Percentiles rank a stretch among this genome's conserved stretches.
phyloP scores from a whole-genome alignment of 345 rosid species.

The Iberis pinnata region DNA sequence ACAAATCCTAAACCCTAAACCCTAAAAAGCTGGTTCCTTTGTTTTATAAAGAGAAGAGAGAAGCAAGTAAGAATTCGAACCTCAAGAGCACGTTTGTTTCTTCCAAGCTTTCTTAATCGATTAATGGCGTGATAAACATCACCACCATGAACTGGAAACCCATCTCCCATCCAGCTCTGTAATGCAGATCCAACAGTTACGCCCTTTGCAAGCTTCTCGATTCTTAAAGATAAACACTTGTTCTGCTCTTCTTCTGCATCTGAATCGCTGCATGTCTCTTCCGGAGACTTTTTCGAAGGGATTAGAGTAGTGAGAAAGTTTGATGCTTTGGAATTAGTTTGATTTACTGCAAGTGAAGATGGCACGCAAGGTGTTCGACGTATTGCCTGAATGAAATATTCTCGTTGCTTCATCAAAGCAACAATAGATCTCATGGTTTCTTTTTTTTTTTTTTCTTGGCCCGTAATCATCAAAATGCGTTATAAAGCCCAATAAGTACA shows the following conservation, averaged over 20 bases:
- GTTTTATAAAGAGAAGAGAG: constrained; percentile 7
- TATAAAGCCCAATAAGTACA: too few relatives aligned
- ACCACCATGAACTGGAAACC: constrained; percentile 66
- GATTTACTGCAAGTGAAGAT: constrained; percentile 8
- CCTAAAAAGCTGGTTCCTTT: too few relatives aligned
- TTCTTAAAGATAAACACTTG: constrained; percentile 60
- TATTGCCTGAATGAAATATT: constrained; percentile 37
- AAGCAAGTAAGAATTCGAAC: constrained; percentile 10
- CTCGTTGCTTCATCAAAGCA: constrained; percentile 25
- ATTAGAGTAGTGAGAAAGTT: constrained; percentile 35
- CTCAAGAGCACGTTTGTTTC: constrained; percentile 67
- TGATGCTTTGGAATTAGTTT: constrained; percentile 6
- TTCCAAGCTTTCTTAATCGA: constrained; percentile 62
- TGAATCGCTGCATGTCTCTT: constrained; percentile 1
- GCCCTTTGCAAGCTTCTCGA: constrained; percentile 58
- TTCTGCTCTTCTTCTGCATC: constrained; percentile 24
- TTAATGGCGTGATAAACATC: constrained; percentile 73
- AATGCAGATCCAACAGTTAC: constrained; percentile 65
- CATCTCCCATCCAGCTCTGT: constrained; percentile 85
- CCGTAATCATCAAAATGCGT: neutral
- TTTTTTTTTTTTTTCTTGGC: neutral
- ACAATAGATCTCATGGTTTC: constrained; percentile 18
- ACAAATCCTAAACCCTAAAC: too few relatives aligned
- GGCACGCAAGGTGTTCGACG: constrained; percentile 40
- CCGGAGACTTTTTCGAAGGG: constrained; percentile 3